Evolutionary conservation across 163 green algal species (phyloP), one percentile per base, ranked within the genome.

Genomic region (Scenedesmus sp.): DNA sequence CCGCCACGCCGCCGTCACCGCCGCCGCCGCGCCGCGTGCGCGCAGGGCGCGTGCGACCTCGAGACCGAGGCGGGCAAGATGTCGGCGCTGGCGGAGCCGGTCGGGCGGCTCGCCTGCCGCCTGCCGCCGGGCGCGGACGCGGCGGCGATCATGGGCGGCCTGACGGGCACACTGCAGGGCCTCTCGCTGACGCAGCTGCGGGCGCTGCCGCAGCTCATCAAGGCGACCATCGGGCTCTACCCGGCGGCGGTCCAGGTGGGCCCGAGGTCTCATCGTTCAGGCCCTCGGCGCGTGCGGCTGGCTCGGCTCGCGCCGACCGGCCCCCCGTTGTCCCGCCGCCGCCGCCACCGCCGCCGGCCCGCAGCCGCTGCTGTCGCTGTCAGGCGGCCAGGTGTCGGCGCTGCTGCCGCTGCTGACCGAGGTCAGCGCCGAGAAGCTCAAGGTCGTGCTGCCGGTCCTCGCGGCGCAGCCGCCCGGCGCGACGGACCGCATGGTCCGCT

Each of bases 81-180:
- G n/a, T n/a, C n/a, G n/a, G n/a, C n/a, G n/a, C 34, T 77, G 11
- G 14, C 45, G 9, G 26, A 34, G 1, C 18, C 24, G 4, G 65
- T 77, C 44, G 67, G 67, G 14, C 26, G 15, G 15, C 51, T 77
- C 33, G 67, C 51, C 50, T 77, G 67, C 36, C 51, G 54, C n/a
- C 51, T 65, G 4, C 67, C 67, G 1, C 34, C 10, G 14, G 54
- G 34, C 39, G 67, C 65, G 2, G 29, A 77, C 6, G 33, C 65
- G 14, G 42, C 51, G 7, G 51, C 29, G 2, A 44, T 63, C n/a
- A 20, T 77, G 51, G 5, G 11, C 2, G 54, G 39, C 34, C 67
- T 77, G 34, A 77, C 67, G 42, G 67, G 51, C 33, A 63, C 53
- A 3, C 29, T 75, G 66, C 7, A 20, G 2, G 24, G 5, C 17